Percentiles rank a stretch among this genome's conserved stretches.
phyloP scores from a whole-genome alignment of 495 filamentous ascomycete species.

The Daldinia childiae region DNA sequence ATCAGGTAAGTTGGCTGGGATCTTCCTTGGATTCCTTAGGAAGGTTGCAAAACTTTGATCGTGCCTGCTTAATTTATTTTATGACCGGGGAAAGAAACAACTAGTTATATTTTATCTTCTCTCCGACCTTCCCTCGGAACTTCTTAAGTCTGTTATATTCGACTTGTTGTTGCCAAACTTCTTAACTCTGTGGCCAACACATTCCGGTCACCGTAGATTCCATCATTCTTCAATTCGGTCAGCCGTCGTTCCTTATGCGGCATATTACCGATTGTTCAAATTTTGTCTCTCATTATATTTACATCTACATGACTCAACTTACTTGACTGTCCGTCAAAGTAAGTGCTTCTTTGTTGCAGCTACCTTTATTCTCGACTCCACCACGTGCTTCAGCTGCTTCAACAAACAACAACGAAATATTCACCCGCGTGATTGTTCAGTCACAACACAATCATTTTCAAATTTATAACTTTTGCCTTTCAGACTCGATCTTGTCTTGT shows the following conservation, averaged over 20 bases:
- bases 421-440: conserved; percentile 27
- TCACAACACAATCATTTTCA: conserved; percentile 13
- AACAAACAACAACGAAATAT: conserved; percentile 24
- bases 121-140: conserved; percentile 27
- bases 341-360: conserved; percentile 11
- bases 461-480: conserved; percentile 19
- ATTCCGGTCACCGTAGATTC: conserved; percentile 17
- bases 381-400: background rate
- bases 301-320: background rate
- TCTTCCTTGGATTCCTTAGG: background rate
- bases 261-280: conserved; percentile 15
- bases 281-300: conserved; percentile 25
- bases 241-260: conserved; percentile 46
- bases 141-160: conserved; percentile 25
- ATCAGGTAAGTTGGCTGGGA: background rate
- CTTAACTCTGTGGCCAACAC: conserved; percentile 6
- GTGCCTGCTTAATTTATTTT: conserved; percentile 27
- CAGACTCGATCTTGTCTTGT: conserved; percentile 17
- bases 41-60: background rate
- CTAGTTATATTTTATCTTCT: conserved; percentile 5
- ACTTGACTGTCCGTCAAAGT: background rate
- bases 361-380: conserved; percentile 29
- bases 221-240: conserved; percentile 9
- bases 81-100: background rate
- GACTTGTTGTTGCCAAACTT: conserved; percentile 2